These are phyloP conservation scores for Aspergillus avenaceus DNA, from an alignment of 495 filamentous ascomycete genomes.

Conservation along the genomic window DNA sequence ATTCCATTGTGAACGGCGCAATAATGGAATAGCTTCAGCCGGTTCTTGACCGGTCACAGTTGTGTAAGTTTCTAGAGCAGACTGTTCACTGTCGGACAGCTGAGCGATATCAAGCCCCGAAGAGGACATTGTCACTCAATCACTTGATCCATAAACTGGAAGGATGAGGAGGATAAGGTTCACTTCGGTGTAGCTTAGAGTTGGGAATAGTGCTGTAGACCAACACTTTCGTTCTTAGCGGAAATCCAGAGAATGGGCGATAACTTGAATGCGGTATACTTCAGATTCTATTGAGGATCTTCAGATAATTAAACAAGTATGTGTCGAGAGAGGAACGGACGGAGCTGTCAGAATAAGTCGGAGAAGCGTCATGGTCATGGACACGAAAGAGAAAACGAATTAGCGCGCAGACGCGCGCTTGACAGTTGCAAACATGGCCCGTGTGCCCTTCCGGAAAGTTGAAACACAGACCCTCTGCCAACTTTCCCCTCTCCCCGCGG, in stretches of 20 bases:
- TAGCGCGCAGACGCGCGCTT: constrained; percentile 19
- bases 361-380: background rate
- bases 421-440: constrained; percentile 4
- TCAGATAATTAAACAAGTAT: too few species aligned
- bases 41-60: constrained; percentile 80
- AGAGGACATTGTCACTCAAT: constrained; percentile 34
- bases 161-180: background rate
- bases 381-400: background rate
- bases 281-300: too few species aligned
- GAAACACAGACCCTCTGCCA: background rate
- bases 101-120: constrained; percentile 55
- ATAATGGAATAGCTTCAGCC: constrained; percentile 71
- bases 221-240: too few species aligned
- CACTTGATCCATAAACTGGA: constrained; percentile 16
- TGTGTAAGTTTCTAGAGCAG: constrained; percentile 80
- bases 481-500: constrained; percentile 13
- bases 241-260: too few species aligned
- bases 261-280: too few species aligned
- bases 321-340: too few species aligned
- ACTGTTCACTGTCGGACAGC: constrained; percentile 72
- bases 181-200: too few species aligned
- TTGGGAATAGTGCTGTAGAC: too few species aligned
- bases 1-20: constrained; percentile 92
- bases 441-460: constrained; percentile 3
- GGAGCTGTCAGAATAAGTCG: too few species aligned